Conservation (phyloP, 441 rosid genomes). For the Syzygium syzygioides region DNA sequence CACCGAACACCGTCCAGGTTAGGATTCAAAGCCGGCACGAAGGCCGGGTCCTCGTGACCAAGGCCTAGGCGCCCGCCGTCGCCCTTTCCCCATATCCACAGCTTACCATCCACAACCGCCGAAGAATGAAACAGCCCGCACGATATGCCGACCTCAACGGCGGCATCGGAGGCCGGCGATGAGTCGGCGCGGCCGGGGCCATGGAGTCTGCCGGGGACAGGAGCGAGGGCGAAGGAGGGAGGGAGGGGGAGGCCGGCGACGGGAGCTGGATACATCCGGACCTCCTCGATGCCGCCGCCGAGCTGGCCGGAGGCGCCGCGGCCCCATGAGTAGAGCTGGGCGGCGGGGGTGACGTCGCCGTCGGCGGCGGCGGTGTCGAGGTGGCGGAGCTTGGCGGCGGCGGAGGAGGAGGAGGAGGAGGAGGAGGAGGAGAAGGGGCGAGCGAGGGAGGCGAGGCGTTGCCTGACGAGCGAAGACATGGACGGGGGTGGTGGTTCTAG, state of each 20-base stretch:
- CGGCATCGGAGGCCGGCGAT: background rate
- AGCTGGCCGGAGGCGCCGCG: conserved; percentile 92
- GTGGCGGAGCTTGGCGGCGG: conserved; percentile 31
- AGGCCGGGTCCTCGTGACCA: conserved; percentile 71
- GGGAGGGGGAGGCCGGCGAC: conserved; percentile 49
- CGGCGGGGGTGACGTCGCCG: conserved; percentile 17
- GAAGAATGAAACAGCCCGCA: conserved; percentile 87
- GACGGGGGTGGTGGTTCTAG: background rate
- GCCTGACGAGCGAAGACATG: conserved; percentile 8
- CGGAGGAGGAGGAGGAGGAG: conserved; percentile 1
- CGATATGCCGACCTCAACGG: conserved; percentile 43
- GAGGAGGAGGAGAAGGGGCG: conserved; percentile 12
- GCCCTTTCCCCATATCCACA: conserved; percentile 95
- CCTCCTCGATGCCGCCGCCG: conserved; percentile 81
- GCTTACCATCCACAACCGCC: conserved; percentile 44
- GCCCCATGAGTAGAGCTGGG: conserved; percentile 88
- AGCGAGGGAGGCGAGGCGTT: conserved; percentile 3
- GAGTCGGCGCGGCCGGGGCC: background rate
- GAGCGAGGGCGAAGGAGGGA: conserved; percentile 39
- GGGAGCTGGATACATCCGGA: conserved; percentile 60
- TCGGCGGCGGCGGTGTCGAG: conserved; percentile 11
- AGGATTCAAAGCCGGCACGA: conserved; percentile 66
- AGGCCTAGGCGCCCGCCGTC: conserved; percentile 89
- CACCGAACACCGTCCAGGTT: conserved; percentile 42
- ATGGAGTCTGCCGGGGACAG: conserved; percentile 45